A percentile compares a stretch with the other conserved stretches of the same genome.
Conservation (phyloP, 345 rosid species). For the rapeseed (Brassica napus) region DNA sequence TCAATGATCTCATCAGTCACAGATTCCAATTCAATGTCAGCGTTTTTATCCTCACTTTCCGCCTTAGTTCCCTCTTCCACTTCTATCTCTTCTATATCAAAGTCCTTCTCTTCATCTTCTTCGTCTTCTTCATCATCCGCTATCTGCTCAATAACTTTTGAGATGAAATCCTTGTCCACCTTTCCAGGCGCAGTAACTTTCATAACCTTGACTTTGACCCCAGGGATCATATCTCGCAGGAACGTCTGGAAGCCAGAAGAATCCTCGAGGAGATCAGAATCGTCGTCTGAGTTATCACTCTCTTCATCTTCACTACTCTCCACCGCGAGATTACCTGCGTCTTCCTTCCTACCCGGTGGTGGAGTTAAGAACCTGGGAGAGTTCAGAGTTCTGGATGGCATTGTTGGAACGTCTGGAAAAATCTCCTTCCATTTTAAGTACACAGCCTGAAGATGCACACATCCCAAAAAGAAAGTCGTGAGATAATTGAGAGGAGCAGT, state of each 20-base stretch:
- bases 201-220: conserved; percentile 80
- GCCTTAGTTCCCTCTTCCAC: conserved; percentile 56
- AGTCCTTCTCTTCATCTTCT: conserved; percentile 49
- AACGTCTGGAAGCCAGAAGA: conserved; percentile 71
- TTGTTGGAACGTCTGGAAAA: conserved; percentile 48
- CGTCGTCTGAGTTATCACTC: conserved; percentile 65
- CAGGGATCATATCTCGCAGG: conserved; percentile 85
- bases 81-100: conserved; percentile 55
- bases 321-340: conserved; percentile 50
- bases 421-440: conserved; percentile 65
- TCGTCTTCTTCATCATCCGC: conserved; percentile 44
- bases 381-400: conserved; percentile 49
- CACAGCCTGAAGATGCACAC: conserved; percentile 61
- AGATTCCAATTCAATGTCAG: conserved; percentile 55
- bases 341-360: conserved; percentile 58
- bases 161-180: conserved; percentile 80
- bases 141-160: conserved; percentile 81
- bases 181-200: conserved; percentile 76
- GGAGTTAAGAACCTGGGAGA: conserved; percentile 47
- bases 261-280: conserved; percentile 70
- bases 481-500: neutral
- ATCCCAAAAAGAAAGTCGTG: neutral
- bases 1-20: conserved; percentile 51
- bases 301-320: conserved; percentile 62
- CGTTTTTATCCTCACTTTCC: conserved; percentile 59